Evolutionary conservation across 2,329 filamentous ascomycete genomes (phyloP), one percentile per base, ranked within the genome.

Genomic region (Lomentospora prolificans): DNA sequence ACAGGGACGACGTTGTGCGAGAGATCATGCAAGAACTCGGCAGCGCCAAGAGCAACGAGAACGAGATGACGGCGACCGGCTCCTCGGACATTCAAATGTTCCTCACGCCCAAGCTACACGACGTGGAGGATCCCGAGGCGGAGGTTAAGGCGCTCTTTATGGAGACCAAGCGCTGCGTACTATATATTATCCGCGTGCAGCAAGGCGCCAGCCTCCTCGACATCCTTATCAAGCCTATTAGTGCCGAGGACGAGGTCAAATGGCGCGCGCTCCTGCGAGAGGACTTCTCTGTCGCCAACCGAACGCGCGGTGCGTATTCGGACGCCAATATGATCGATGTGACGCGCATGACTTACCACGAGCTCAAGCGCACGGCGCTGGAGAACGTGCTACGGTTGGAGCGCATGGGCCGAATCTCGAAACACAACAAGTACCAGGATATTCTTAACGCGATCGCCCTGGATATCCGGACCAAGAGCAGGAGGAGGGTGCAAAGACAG

Each of bases 181-280:
- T 99, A 60, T 99, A 97, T 71, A 97, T 99, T 68, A 97, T 99
- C 66, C 87, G 94, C 58, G 87, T 99, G 33, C 95, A 99, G 70
- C 90, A 89, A 2, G 94, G 94, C 7, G 75, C 85, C 53, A 96
- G 92, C 64, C 80, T 99, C n/a, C 84, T 97, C 69, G 91, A 97
- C 59, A 96, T 99, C 59, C 82, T 99, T 62, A 86, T 96, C 61
- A 95, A 94, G 65, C 90, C 90, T 14, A 90, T 96, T 60, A 84
- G 80, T 0, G 77, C 82, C 28, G 91, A 96, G 65, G 94, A 99
- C 63, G 91, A 96, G 66, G 81, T 87, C 61, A 88, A 90, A 68
- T 99, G 94, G 94, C 80, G 86, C 50, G 73, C 79, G 57, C 74
- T 99, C 27, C 79, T 99, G 19, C 80, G 79, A 6, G 92, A 96